A percentile compares a stretch with the other conserved stretches of the same genome.
These are phyloP conservation scores for Epichloe coenophiala DNA, from an alignment of 2,329 filamentous ascomycete genomes.

Conservation along the genomic window DNA sequence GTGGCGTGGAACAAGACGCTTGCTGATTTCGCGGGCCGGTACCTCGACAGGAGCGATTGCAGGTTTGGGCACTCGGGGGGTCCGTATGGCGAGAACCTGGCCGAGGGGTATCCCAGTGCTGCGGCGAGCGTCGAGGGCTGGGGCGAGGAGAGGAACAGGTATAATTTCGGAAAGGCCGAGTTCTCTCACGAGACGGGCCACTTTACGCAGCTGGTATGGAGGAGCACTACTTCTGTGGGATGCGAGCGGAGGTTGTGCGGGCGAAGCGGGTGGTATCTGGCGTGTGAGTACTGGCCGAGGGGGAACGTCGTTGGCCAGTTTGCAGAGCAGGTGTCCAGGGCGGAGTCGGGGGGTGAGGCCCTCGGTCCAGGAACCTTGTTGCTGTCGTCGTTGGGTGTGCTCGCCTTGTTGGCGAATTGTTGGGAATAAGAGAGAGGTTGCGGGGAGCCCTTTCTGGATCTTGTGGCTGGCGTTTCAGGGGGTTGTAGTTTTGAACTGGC, in stretches of 20 bases:
- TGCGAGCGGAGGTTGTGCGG: conserved; percentile 13
- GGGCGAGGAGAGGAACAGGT: conserved; percentile 7
- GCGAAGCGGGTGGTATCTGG: conserved; percentile 47
- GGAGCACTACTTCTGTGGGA: conserved; percentile 13
- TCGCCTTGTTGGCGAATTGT: too few species aligned
- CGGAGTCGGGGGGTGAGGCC: background rate
- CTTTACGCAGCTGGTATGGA: conserved; percentile 21
- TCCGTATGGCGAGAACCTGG: conserved; percentile 28
- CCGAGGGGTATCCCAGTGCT: background rate
- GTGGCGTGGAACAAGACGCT: conserved; percentile 54
- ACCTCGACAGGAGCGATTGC: conserved; percentile 29
- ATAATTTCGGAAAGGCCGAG: conserved; percentile 5
- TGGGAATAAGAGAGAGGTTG: too few species aligned
- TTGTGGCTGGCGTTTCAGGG: too few species aligned
- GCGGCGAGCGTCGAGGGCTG: conserved; percentile 5
- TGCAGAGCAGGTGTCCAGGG: conserved; percentile 19
- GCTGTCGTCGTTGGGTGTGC: background rate
- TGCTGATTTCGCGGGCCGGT: conserved; percentile 38
- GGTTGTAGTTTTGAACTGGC: too few species aligned
- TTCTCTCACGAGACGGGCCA: conserved; percentile 9
- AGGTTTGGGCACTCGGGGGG: conserved; percentile 43
- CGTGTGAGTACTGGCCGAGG: conserved; percentile 56
- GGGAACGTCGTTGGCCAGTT: conserved; percentile 49
- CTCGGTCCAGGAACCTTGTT: background rate
- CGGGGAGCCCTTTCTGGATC: too few species aligned